Evolutionary conservation across 148 eudicot genomes (phyloP), one percentile per base, ranked within the genome.

Genomic region (Camellia granthamiana): DNA sequence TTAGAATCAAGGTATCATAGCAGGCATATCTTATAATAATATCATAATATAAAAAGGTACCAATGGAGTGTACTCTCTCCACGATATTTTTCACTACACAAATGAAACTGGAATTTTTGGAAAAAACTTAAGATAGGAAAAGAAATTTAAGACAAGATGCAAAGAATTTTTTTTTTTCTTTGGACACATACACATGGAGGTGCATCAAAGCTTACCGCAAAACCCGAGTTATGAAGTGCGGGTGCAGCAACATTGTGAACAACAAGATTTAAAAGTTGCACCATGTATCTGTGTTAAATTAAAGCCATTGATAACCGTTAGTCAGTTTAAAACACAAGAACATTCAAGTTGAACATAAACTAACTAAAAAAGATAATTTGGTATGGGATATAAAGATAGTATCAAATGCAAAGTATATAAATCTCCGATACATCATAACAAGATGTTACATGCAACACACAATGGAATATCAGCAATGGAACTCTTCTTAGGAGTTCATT

Each of bases 221-320:
- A 96, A 55, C 98, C 99, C 42, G 99, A 94, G 86, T 91, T 91
- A 84, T 96, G 99, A 83, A 96, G 98, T 14, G 97, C 95, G 75
- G 99, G 99, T 73, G 93, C 91, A 79, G 95, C 94, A 82, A 96
- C 87, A 80, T 89, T 84, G 67, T 85, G 90, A 77, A 92, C 89
- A 68, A 92, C 79, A 73, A 96, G 88, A 87, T 96, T 94, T 79
- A 96, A 84, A 87, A 96, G 88, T 82, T 96, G 99, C 86, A 94
- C 99, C 99, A 96, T 92, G 78, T 92, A 96, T 85, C 99, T 96
- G 95, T 64, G 78, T 69, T 74, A n/a, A n/a, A n/a, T n/a, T n/a
- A 14, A 78, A 83, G 43, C 52, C 58, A 73, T 80, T 43, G 52
- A 55, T 58, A 52, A 78, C 47, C 7, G 71, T 10, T 44, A 60